Percentiles rank a stretch among this genome's conserved stretches.
Conservation (phyloP, 345 rosid species). For the Alliaria petiolata region DNA sequence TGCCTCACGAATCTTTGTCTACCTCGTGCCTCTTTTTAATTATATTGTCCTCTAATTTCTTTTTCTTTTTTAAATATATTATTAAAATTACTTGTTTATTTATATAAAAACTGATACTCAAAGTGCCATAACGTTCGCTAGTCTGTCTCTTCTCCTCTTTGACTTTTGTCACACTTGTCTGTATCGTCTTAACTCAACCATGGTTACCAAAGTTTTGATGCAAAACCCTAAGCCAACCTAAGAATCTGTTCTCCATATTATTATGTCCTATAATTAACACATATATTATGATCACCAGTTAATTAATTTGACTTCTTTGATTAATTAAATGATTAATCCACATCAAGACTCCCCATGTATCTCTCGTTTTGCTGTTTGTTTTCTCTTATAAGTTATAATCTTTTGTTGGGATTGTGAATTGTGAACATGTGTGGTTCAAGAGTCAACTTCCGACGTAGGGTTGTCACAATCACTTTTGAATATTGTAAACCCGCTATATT, state of each 20-base stretch:
- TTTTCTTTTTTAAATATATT: not conserved
- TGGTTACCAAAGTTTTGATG: constrained; percentile 10
- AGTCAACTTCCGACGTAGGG: constrained; percentile 35
- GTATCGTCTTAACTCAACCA: constrained; percentile 23
- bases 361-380: constrained; percentile 17
- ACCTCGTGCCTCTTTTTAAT: constrained; percentile 53
- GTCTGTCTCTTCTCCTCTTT: constrained; percentile 37
- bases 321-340: constrained; percentile 4
- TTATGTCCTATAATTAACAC: not conserved
- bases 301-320: not conserved
- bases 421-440: constrained; percentile 35
- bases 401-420: constrained; percentile 30
- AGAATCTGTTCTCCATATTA: not conserved
- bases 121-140: constrained; percentile 28
- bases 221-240: constrained; percentile 6
- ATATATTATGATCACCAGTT: constrained; percentile 6
- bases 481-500: not conserved
- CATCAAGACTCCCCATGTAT: constrained; percentile 22
- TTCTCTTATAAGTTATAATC: not conserved
- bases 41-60: constrained; percentile 8
- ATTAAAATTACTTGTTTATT: not conserved
- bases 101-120: not conserved
- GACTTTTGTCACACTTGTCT: constrained; percentile 25
- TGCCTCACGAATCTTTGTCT: constrained; percentile 88
- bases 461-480: constrained; percentile 29